A percentile compares a stretch with the other conserved stretches of the same genome.
Conservation (phyloP, 345 rosid species). For the Arabidopsis arenosa region DNA sequence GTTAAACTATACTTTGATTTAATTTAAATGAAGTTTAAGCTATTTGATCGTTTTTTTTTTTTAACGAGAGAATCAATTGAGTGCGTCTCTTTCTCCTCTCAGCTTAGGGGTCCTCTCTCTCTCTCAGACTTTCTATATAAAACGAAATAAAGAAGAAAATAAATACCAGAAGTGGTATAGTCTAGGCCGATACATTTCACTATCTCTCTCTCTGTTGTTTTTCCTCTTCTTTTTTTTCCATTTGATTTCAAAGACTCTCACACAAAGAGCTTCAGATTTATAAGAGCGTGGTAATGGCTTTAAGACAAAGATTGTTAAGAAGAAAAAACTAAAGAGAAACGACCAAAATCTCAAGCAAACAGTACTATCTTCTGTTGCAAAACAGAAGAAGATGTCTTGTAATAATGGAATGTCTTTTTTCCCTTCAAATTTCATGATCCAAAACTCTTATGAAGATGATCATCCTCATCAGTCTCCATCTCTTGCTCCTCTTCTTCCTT, state of each 20-base stretch:
- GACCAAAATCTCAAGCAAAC: slow-evolving; percentile 36
- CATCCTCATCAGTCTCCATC: slow-evolving; percentile 63
- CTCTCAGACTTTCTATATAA: slow-evolving; percentile 38
- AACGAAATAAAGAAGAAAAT: slow-evolving; percentile 22
- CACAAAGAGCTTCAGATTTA: slow-evolving; percentile 13
- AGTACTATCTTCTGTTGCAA: slow-evolving; percentile 26
- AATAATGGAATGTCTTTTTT: slow-evolving; percentile 93
- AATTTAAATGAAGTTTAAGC: slow-evolving; percentile 27
- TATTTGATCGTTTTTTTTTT: not conserved
- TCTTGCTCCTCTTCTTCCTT: slow-evolving; percentile 57
- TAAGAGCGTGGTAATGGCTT: slow-evolving; percentile 8
- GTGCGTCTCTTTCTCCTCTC: not conserved
- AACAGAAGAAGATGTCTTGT: slow-evolving; percentile 63
- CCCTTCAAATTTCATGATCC: slow-evolving; percentile 87
- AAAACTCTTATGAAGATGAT: slow-evolving; percentile 68
- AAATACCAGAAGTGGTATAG: slow-evolving; percentile 47
- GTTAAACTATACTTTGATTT: not conserved
- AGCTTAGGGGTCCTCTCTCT: slow-evolving; percentile 32
- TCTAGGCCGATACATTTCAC: slow-evolving; percentile 45
- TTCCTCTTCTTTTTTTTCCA: slow-evolving; percentile 1
- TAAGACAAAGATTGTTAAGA: slow-evolving; percentile 22
- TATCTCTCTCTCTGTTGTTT: slow-evolving; percentile 27
- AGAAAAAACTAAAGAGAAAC: slow-evolving; percentile 40
- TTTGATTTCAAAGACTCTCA: slow-evolving; percentile 31
- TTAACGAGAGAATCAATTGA: slow-evolving; percentile 27